Base-by-base conservation (phyloP, 1,284 basidiomycete species). In the Apiotrichum gamsii region DNA sequence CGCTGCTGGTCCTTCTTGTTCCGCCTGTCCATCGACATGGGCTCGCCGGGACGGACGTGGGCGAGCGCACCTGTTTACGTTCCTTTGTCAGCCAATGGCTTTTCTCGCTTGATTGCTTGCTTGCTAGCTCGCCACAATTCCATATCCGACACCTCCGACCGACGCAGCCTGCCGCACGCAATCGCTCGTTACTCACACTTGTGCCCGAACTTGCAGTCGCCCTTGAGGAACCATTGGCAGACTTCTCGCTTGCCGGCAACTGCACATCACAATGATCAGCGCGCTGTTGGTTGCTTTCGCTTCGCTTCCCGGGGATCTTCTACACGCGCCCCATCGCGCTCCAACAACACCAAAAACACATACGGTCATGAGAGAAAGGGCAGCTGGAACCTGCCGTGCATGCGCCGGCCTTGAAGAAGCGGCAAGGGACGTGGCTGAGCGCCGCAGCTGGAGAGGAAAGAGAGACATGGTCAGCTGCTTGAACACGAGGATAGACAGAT, bases 141-240 rank as follows among this genome's bases (percentile, higher is more conserved):
- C 16, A 25, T 21, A n/a, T n/a, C n/a, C n/a, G n/a, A n/a, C n/a
- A n/a, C n/a, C n/a, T n/a, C n/a, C 24, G 19, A 39, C 19, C 8
- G 36, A 15, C 8, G 20, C 13, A 34, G 16, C 24, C 9, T 15
- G 21, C 54, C 39, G 33, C 28, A 35, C 25, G 16, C 18, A 11
- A 11, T 3, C 34, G 19, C 11, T 13, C 19, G 18, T 28, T 8
- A 62, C 70, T 61, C 60, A 73, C 93, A 96, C 67, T 96, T 96
- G 77, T 96, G 91, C 9, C 87, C 93, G 65, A 97, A 97, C 74
- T 94, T 94, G 79, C 94, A 98, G 73, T 89, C 94, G 3, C 94
- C 72, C 72, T 74, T 79, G 55, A 78, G 66, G 60, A 77, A 98
- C 90, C 91, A 97, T 38, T 90, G 85, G 67, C 94, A 98, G 41